Conservation (phyloP, 2,329 filamentous ascomycete genomes). For the Dothideomycetes sp. region DNA sequence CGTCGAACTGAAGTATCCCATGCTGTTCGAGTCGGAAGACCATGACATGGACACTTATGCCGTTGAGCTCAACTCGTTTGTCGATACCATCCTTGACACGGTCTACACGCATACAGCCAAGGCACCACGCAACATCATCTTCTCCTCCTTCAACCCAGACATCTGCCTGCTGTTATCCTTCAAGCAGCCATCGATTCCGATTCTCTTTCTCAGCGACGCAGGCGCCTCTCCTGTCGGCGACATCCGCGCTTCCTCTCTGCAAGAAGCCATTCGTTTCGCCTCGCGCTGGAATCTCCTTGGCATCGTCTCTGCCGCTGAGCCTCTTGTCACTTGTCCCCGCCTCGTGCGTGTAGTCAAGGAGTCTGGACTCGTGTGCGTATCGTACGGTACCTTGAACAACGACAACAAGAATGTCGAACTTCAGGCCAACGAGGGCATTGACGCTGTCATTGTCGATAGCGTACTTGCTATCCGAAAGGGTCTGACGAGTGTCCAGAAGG, state of each 20-base stretch:
- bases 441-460: conserved; percentile 94
- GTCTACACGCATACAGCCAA: conserved; percentile 67
- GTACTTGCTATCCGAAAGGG: conserved; percentile 89
- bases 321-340: conserved; percentile 77
- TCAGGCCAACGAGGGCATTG: conserved; percentile 91
- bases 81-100: conserved; percentile 80
- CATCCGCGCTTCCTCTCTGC: conserved; percentile 78
- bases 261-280: conserved; percentile 92
- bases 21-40: conserved; percentile 90
- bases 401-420: conserved; percentile 73
- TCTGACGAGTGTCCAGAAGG: conserved; percentile 43
- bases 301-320: conserved; percentile 79
- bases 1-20: conserved; percentile 98
- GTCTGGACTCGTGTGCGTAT: conserved; percentile 85
- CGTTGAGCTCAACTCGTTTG: conserved; percentile 91
- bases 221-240: conserved; percentile 75
- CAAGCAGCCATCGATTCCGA: conserved; percentile 94
- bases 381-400: conserved; percentile 87
- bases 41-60: conserved; percentile 96
- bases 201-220: conserved; percentile 87
- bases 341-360: conserved; percentile 91
- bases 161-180: conserved; percentile 89
- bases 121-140: conserved; percentile 80
- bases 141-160: conserved; percentile 95
- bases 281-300: conserved; percentile 90